phyloP scores from a whole-genome alignment of 192 early-diverging fungal genomes.

The Rhizophlyctis rosea region DNA sequence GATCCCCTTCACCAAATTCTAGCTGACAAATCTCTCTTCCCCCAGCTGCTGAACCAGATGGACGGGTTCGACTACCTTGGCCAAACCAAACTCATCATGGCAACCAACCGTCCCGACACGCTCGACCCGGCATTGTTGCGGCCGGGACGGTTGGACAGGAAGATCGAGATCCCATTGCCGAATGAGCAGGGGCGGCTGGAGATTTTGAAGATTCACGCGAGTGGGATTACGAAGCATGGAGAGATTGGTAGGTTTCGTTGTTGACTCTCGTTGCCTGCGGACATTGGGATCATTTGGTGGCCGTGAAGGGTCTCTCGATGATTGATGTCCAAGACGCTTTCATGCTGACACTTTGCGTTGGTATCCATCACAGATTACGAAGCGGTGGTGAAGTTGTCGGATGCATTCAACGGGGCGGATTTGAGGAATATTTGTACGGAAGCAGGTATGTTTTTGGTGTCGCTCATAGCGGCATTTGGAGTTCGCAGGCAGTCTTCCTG shows the following conservation, averaged over 20 bases:
- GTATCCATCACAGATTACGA: slow-evolving; percentile 99
- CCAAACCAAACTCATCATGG: slow-evolving; percentile 99
- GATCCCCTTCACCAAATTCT: not conserved
- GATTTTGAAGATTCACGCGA: slow-evolving; percentile 96
- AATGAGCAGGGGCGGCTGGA: slow-evolving; percentile 97
- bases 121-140: slow-evolving; percentile 96
- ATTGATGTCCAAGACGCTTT: too few species aligned
- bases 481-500: not conserved
- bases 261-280: slow-evolving; percentile 3
- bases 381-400: slow-evolving; percentile 95
- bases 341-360: slow-evolving; percentile 5
- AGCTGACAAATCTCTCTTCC: not conserved
- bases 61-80: slow-evolving; percentile 99
- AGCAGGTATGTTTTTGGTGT: slow-evolving; percentile 65
- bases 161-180: slow-evolving; percentile 98
- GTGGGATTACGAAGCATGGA: slow-evolving; percentile 89
- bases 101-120: slow-evolving; percentile 98
- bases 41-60: slow-evolving; percentile 93
- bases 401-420: slow-evolving; percentile 99
- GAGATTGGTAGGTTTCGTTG: slow-evolving; percentile 70
- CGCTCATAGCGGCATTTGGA: too few species aligned
- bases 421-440: slow-evolving; percentile 99
- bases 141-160: slow-evolving; percentile 95
- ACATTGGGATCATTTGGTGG: not conserved
- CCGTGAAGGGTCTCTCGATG: not conserved